phyloP scores from a whole-genome alignment of 257 asterid species.

The Fraxinus pennsylvanica region DNA sequence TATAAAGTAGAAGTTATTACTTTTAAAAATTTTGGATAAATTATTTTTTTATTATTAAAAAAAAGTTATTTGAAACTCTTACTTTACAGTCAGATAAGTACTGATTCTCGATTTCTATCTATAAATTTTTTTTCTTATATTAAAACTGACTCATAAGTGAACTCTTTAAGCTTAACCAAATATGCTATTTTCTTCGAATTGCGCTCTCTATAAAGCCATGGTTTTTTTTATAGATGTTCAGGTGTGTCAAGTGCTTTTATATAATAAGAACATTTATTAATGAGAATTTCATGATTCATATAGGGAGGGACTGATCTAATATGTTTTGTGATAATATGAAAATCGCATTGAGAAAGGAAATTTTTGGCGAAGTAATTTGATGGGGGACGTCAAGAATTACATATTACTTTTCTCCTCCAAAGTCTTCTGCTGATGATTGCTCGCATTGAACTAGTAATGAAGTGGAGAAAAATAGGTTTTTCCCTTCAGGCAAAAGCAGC shows the following conservation, averaged over 20 bases:
- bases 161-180: not conserved
- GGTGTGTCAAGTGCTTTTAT: not conserved
- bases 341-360: not conserved
- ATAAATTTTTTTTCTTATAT: not conserved
- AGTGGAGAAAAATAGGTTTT: not conserved
- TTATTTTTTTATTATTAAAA: not conserved
- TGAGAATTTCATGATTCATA: not conserved
- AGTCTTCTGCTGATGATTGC: not conserved
- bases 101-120: not conserved
- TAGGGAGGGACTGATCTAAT: not conserved
- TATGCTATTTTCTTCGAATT: not conserved
- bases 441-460: not conserved
- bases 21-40: not conserved
- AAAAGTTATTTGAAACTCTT: not conserved
- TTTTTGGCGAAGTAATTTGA: not conserved
- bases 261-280: not conserved
- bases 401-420: not conserved
- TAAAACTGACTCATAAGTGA: not conserved
- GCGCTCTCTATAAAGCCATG: not conserved
- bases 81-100: not conserved
- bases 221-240: not conserved
- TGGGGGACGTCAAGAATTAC: not conserved
- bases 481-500: not conserved
- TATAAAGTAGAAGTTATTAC: not conserved
- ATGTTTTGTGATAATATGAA: not conserved